These are phyloP conservation scores for Mycena metata DNA, from an alignment of 768 basidiomycete genomes.

Conservation along the genomic window DNA sequence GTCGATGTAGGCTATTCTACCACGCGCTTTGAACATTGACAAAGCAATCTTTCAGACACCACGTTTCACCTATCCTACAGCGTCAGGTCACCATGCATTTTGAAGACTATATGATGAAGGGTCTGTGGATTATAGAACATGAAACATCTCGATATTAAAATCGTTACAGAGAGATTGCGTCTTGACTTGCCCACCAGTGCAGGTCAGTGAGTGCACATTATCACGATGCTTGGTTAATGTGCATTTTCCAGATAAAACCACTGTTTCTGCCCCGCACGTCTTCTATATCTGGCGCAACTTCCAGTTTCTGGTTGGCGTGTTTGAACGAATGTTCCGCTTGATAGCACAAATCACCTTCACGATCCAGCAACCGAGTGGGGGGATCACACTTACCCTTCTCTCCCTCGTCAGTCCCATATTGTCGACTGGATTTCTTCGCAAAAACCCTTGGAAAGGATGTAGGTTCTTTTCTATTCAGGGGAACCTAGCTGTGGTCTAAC, in stretches of 20 bases:
- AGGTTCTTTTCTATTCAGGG: not conserved
- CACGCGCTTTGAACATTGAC: not conserved
- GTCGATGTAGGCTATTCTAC: not conserved
- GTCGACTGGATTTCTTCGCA: not conserved
- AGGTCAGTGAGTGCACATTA: not conserved
- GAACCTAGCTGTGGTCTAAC: not conserved
- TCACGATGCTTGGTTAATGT: not conserved
- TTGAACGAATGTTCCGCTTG: constrained; percentile 8
- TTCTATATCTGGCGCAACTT: constrained; percentile 9
- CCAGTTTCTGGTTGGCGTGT: not conserved
- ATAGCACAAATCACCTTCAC: constrained; percentile 19
- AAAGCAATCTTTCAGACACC: not conserved
- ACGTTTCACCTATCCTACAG: constrained; percentile 1
- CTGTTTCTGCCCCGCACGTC: not conserved
- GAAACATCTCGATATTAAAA: not conserved
- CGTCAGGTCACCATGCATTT: constrained; percentile 13
- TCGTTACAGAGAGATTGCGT: not conserved
- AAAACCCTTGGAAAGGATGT: constrained; percentile 5
- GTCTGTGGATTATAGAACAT: not conserved
- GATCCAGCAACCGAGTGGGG: constrained; percentile 15
- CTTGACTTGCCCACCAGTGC: constrained; percentile 23
- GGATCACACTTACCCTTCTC: constrained; percentile 9
- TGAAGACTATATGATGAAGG: constrained; percentile 18
- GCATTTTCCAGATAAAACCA: constrained; percentile 10
- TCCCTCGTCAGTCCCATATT: constrained; percentile 23